These are phyloP conservation scores for Naematelia aurantialba DNA, from an alignment of 768 basidiomycete genomes.

Conservation along the genomic window DNA sequence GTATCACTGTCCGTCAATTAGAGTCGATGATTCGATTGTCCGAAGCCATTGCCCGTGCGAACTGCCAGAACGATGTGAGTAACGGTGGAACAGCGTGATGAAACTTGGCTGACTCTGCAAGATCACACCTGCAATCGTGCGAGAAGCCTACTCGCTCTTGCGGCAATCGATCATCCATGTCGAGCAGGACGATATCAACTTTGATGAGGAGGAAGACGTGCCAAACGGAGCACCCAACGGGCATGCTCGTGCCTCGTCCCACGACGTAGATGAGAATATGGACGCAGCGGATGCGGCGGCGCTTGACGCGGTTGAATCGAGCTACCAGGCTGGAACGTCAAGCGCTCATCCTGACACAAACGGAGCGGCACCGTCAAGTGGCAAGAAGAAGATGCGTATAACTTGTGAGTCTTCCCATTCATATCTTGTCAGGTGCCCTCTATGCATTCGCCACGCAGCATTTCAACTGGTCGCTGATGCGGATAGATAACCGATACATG, in stretches of 20 bases:
- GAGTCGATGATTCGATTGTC: slow-evolving; percentile 98
- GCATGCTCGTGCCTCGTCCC: slow-evolving; percentile 57
- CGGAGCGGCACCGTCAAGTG: slow-evolving; percentile 38
- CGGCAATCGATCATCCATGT: slow-evolving; percentile 98
- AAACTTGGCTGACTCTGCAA: slow-evolving; percentile 46
- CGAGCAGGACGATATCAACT: slow-evolving; percentile 96
- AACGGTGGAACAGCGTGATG: slow-evolving; percentile 10
- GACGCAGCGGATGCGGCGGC: slow-evolving; percentile 63
- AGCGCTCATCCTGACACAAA: neutral
- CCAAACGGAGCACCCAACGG: slow-evolving; percentile 48
- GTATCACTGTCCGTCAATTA: slow-evolving; percentile 95
- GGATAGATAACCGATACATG: slow-evolving; percentile 77
- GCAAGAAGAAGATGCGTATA: slow-evolving; percentile 71
- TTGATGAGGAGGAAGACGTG: slow-evolving; percentile 67
- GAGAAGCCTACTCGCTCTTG: slow-evolving; percentile 89
- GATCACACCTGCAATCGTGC: slow-evolving; percentile 91
- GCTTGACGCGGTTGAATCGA: slow-evolving; percentile 51
- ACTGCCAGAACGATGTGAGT: slow-evolving; percentile 86
- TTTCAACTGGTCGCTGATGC: too few relatives aligned
- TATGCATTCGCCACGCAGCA: too few relatives aligned
- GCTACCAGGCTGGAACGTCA: slow-evolving; percentile 30
- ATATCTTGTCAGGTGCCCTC: neutral
- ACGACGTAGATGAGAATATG: slow-evolving; percentile 61
- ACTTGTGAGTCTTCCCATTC: slow-evolving; percentile 55
- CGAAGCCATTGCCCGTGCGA: slow-evolving; percentile 95